Base-by-base conservation (phyloP, 225 moss, liverwort and hornwort species). In the Pleurozium schreberi region DNA sequence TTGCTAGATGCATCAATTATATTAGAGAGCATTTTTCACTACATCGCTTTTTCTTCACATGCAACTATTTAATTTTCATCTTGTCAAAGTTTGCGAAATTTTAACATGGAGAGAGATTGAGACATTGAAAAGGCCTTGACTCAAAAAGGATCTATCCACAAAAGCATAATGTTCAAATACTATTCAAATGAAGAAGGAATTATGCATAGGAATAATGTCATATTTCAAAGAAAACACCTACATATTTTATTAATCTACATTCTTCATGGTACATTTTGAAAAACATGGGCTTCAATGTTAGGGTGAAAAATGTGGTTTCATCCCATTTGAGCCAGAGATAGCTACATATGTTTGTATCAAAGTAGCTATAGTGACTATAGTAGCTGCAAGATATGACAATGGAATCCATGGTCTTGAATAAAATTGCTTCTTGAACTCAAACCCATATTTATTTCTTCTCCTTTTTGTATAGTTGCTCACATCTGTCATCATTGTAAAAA, bases 51-150 rank as follows among this genome's bases (percentile, higher is more conserved):
- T 50, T 20, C 31, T 31, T 19, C 1, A 34, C 12, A 50, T 50
- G 75, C 20, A 33, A 8, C 13, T 21, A 12, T 3, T 22, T 0
- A 36, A 1, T 12, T 8, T 50, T 12, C 7, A 33, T 18, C 50
- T 50, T 75, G 8, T 5, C 3, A 14, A 36, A 36, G 36, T 7
- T 50, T 76, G 34, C 0, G 0, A 36, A 76, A 19, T 52, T 76
- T 14, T 14, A 52, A 49, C 0, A 0, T 36, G 0, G 5, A 13
- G 3, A 52, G 13, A 36, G 11, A 3, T 15, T 73, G 75, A 49
- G 4, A 33, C 75, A 28, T 9, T 36, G 11, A 76, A 0, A 22
- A 52, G 52, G 8, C 11, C 58, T 27, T 76, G 21, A 52, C 0
- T 5, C 33, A 14, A 49, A 75, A 76, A 26, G 4, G n/a, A 0